Evolutionary conservation across 805 yeast genomes (phyloP), one percentile per base, ranked within the genome.

Genomic region (Kodamaea kakaduensis): DNA sequence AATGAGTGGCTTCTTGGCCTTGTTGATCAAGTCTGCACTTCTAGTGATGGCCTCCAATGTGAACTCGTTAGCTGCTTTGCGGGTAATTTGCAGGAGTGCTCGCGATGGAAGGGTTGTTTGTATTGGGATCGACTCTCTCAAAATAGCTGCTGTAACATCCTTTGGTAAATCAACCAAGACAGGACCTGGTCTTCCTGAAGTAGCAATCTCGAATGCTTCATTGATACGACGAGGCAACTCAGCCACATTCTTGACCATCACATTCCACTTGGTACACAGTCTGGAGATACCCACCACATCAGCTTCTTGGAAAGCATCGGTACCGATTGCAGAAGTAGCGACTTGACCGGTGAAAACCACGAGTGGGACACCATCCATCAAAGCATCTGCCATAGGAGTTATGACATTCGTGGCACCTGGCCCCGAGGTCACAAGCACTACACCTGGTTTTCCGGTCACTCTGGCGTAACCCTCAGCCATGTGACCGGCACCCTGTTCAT

Each of bases 391-490:
- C 84, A 93, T 77, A 37, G 98, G 96, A n/a, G 98, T 93, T 45
- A 93, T 81, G 41, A 93, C 96, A 56, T 93, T 93, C 37, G 98
- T 93, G 32, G 97, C 98, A 56, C 97, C 98, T 19, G 98, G 98
- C 34, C 98, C 98, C 1, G 96, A 87, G n/a, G 98, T 93, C 34
- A 93, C 98, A 52, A 93, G 70, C 32, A 93, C 97, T 46, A 93
- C 95, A 67, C 98, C 98, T 9, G 97, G 94, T 64, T 86, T 93
- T 41, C 97, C 98, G 13, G 78, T 66, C 25, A 95, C 98, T 48
- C 95, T 75, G 38, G 98, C 97, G 50, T 93, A 93, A 41, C 98
- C 98, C 67, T 93, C 97, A 38, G 98, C 98, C 97, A 93, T 93
- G 65, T 93, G 98, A 35, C 98, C 98, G 12, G 97, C 98, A 59